Conservation (phyloP, 1,139 yeast species). For the Meyerozyma smithsonii region DNA sequence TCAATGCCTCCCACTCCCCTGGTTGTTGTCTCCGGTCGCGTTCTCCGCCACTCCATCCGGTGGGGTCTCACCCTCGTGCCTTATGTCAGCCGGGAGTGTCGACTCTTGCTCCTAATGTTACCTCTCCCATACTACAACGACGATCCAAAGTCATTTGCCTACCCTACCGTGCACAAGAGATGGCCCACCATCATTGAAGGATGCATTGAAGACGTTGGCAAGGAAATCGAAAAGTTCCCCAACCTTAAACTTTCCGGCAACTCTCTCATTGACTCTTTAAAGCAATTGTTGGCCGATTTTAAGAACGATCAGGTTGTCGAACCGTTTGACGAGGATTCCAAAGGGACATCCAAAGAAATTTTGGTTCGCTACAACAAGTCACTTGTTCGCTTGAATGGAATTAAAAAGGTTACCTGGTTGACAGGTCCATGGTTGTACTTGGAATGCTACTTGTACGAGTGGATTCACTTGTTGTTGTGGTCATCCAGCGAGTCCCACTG, state of each 20-base stretch:
- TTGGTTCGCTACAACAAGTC: constrained; percentile 50
- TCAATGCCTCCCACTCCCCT: background rate
- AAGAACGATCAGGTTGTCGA: constrained; percentile 34
- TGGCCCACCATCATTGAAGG: constrained; percentile 84
- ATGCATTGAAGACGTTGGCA: constrained; percentile 54
- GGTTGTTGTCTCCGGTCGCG: background rate
- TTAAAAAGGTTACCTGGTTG: constrained; percentile 55
- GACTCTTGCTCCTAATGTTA: constrained; percentile 9
- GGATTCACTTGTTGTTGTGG: constrained; percentile 47
- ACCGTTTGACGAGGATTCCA: constrained; percentile 26
- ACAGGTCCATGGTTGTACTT: constrained; percentile 90
- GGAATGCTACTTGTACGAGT: constrained; percentile 81
- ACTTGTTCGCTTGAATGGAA: constrained; percentile 24
- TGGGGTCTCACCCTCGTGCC: background rate
- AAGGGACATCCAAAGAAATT: constrained; percentile 30
- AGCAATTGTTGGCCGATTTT: constrained; percentile 33
- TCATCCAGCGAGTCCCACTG: constrained; percentile 30
- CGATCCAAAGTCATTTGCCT: constrained; percentile 77
- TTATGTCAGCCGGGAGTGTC: background rate
- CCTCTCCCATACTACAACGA: constrained; percentile 55
- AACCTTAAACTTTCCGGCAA: constrained; percentile 27
- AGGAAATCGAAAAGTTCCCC: constrained; percentile 13
- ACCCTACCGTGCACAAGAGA: constrained; percentile 68
- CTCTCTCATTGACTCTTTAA: constrained; percentile 31
- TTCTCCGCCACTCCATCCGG: background rate